Conservation (phyloP, 495 filamentous ascomycete species). For the Neurospora sp. region DNA sequence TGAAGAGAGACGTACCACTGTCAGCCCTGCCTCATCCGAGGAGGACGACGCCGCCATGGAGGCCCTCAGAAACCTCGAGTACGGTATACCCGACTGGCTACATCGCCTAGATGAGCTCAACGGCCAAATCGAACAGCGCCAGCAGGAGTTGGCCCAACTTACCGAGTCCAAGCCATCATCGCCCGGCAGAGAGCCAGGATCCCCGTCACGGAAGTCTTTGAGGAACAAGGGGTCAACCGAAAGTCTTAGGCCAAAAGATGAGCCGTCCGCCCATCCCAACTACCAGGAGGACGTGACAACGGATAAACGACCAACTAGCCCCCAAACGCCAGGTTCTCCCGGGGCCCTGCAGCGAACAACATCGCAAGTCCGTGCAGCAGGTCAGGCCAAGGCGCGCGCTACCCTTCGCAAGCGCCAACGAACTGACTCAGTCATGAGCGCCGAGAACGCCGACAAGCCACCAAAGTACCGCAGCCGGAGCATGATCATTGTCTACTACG, state of each 20-base stretch:
- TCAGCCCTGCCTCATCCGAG: conserved; percentile 2
- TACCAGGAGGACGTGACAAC: conserved; percentile 9
- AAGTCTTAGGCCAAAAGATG: conserved; percentile 46
- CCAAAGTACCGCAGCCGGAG: conserved; percentile 58
- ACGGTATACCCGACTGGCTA: conserved; percentile 59
- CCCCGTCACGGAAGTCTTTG: conserved; percentile 31
- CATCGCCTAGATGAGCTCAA: conserved; percentile 57
- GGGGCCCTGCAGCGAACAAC: conserved; percentile 40
- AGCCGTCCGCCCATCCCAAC: conserved; percentile 26
- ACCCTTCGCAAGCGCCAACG: conserved; percentile 45
- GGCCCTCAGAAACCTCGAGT: conserved; percentile 51
- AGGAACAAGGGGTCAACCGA: conserved; percentile 54
- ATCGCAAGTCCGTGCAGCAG: conserved; percentile 34
- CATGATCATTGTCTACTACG: conserved; percentile 84
- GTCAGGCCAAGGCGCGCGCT: conserved; percentile 31
- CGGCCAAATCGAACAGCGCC: conserved; percentile 56
- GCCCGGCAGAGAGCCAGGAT: conserved; percentile 10
- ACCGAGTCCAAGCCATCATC: conserved; percentile 23
- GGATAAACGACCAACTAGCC: conserved; percentile 6
- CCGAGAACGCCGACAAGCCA: conserved; percentile 25
- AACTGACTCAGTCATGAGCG: conserved; percentile 48
- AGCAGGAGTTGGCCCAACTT: conserved; percentile 51
- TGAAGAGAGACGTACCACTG: background rate
- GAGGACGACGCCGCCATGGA: conserved; percentile 43
- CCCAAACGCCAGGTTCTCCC: conserved; percentile 19